Percentiles rank a stretch among this genome's conserved stretches.
phyloP scores from a whole-genome alignment of 1,284 basidiomycete species.

The Cutaneotrichosporon cutaneum region DNA sequence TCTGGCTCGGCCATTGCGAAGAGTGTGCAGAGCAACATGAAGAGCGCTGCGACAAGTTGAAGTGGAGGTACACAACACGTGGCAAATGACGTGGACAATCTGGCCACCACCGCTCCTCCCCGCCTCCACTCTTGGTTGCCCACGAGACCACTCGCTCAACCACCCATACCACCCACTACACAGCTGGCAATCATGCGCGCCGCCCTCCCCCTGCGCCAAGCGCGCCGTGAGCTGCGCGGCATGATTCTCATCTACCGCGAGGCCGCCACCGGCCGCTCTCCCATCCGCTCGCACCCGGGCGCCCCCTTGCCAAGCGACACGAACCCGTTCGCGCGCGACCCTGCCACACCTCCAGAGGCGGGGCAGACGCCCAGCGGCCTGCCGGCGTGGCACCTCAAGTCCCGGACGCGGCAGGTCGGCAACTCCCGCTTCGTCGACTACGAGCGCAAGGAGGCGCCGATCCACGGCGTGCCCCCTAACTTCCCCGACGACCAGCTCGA shows the following conservation, averaged over 20 bases:
- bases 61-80: neutral
- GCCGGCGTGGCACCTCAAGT: neutral
- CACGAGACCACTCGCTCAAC: slow-evolving; percentile 10
- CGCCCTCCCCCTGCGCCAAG: neutral
- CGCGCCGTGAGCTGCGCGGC: neutral
- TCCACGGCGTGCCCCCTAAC: slow-evolving; percentile 1
- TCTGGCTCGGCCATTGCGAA: neutral
- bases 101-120: neutral
- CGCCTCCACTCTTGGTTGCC: slow-evolving; percentile 16
- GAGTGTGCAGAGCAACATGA: neutral
- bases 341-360: neutral
- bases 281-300: slow-evolving; percentile 1
- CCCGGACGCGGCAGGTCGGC: neutral
- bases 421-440: neutral
- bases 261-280: neutral
- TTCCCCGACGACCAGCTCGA: slow-evolving; percentile 6
- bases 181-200: neutral
- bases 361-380: neutral
- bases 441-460: neutral
- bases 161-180: neutral
- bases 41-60: neutral
- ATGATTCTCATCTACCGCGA: slow-evolving; percentile 4
- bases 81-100: neutral
- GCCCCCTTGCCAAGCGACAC: neutral
- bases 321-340: slow-evolving; percentile 3